Evolutionary conservation across 2,329 filamentous ascomycete genomes (phyloP).

Genomic region (Rhinocladiella similis): DNA sequence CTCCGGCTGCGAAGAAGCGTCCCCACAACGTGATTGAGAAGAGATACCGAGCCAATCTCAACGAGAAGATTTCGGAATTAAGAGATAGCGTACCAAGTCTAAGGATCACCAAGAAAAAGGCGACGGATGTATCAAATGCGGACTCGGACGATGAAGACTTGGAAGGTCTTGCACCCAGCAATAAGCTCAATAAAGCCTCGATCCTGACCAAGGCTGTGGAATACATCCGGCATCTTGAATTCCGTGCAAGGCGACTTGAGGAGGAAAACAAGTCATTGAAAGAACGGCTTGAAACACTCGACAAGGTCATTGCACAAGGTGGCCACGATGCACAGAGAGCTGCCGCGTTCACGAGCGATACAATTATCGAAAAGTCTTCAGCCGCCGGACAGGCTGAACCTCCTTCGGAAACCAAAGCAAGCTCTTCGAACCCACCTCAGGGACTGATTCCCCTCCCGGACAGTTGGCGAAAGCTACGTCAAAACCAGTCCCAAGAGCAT

Average conservation of each 20-base stretch:
- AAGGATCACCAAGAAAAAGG: slow-evolving; percentile 74
- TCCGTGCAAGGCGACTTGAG: slow-evolving; percentile 76
- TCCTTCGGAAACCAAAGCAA: slow-evolving; percentile 50
- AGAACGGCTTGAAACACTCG: slow-evolving; percentile 75
- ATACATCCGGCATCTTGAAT: slow-evolving; percentile 91
- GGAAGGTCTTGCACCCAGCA: slow-evolving; percentile 79
- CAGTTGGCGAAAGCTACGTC: slow-evolving; percentile 43
- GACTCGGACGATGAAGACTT: slow-evolving; percentile 78
- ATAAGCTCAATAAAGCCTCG: slow-evolving; percentile 97
- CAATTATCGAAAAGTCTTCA: slow-evolving; percentile 25
- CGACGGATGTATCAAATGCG: slow-evolving; percentile 56
- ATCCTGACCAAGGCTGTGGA: slow-evolving; percentile 94
- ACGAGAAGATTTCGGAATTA: slow-evolving; percentile 93
- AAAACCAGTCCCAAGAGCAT: slow-evolving; percentile 32
- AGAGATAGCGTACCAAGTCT: slow-evolving; percentile 90
- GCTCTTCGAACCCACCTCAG: slow-evolving; percentile 35
- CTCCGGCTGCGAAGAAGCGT: slow-evolving; percentile 73
- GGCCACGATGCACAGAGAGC: slow-evolving; percentile 28
- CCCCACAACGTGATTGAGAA: slow-evolving; percentile 99
- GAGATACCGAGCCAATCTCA: slow-evolving; percentile 91
- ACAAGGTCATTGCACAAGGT: slow-evolving; percentile 59
- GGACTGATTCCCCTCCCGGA: slow-evolving; percentile 47
- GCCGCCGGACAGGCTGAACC: background rate
- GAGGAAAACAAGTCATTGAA: slow-evolving; percentile 83
- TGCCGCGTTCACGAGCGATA: slow-evolving; percentile 30